These are phyloP conservation scores for Penicillium sclerotiorum DNA, from an alignment of 2,329 filamentous ascomycete genomes.

Conservation along the genomic window DNA sequence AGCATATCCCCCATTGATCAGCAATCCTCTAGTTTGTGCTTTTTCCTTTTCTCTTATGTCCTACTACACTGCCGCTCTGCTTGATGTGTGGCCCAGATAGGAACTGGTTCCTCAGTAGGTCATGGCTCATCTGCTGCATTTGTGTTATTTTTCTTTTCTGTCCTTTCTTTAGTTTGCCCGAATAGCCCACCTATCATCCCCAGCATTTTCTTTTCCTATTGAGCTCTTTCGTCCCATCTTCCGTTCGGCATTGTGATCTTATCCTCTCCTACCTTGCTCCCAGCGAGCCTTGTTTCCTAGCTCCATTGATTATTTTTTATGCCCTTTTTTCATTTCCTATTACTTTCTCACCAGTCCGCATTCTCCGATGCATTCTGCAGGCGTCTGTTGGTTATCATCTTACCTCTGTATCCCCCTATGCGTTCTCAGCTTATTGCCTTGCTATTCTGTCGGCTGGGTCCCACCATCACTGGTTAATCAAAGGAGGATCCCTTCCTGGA, in stretches of 20 bases:
- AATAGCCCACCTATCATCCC: conserved; percentile 9
- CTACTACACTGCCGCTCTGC: conserved; percentile 17
- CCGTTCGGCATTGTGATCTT: conserved; percentile 14
- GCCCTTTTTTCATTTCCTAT: conserved; percentile 19
- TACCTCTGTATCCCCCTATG: conserved; percentile 21
- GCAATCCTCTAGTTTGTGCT: background rate
- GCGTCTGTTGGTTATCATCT: conserved; percentile 35
- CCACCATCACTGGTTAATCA: background rate
- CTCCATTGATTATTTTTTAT: conserved; percentile 25
- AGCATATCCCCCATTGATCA: conserved; percentile 16
- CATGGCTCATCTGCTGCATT: conserved; percentile 21
- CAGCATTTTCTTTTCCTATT: conserved; percentile 16
- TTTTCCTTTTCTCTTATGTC: background rate
- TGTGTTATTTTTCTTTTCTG: conserved; percentile 12
- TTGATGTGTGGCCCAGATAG: conserved; percentile 16
- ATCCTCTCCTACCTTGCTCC: conserved; percentile 23
- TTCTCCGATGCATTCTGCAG: conserved; percentile 40
- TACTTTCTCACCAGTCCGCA: conserved; percentile 20
- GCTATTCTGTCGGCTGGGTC: conserved; percentile 14
- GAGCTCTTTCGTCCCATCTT: conserved; percentile 2
- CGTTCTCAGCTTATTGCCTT: conserved; percentile 19
- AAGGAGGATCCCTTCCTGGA: background rate
- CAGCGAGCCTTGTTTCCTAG: conserved; percentile 24
- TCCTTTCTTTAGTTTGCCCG: background rate
- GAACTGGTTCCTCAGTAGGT: conserved; percentile 25